A percentile compares a stretch with the other conserved stretches of the same genome.
Evolutionary conservation across 2,329 filamentous ascomycete genomes (phyloP).

Genomic region (Cordyceps pruinosa): DNA sequence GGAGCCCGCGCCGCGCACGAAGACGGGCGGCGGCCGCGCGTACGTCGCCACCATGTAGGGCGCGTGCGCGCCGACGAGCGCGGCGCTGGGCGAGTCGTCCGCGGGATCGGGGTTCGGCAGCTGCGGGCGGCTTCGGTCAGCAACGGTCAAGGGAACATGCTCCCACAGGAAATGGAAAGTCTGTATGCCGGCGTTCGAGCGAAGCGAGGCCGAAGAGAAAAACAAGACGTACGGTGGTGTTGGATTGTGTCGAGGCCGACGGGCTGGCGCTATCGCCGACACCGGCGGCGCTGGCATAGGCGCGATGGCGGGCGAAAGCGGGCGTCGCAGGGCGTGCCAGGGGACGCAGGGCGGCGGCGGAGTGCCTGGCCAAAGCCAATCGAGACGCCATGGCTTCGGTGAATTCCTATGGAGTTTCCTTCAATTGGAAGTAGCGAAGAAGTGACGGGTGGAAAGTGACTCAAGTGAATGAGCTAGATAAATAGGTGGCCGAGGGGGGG

Average conservation of each 20-base stretch:
- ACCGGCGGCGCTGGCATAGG: slow-evolving; percentile 9
- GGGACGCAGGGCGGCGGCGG: slow-evolving; percentile 1
- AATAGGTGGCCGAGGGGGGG: background rate
- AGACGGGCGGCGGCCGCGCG: slow-evolving; percentile 80
- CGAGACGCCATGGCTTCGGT: slow-evolving; percentile 5
- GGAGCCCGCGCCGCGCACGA: slow-evolving; percentile 79
- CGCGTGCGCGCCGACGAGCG: slow-evolving; percentile 66
- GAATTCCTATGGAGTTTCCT: background rate
- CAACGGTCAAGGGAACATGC: too few relatives aligned
- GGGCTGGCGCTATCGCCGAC: slow-evolving; percentile 1
- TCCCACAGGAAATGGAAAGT: too few relatives aligned
- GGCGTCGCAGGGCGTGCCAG: background rate
- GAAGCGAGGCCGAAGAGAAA: background rate
- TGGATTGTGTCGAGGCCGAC: background rate
- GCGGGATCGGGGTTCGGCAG: slow-evolving; percentile 65
- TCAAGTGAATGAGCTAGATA: slow-evolving; percentile 2
- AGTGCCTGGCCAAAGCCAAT: background rate
- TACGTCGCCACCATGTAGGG: slow-evolving; percentile 97
- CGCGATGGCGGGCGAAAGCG: background rate
- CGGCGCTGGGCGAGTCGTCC: slow-evolving; percentile 64
- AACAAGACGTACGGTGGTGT: background rate
- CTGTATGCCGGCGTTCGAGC: background rate
- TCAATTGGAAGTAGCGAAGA: background rate
- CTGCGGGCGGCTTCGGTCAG: too few relatives aligned
- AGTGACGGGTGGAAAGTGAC: background rate